Evolutionary conservation across 352 stramenopile genomes (phyloP).

Genomic region (Pythium chondricola): DNA sequence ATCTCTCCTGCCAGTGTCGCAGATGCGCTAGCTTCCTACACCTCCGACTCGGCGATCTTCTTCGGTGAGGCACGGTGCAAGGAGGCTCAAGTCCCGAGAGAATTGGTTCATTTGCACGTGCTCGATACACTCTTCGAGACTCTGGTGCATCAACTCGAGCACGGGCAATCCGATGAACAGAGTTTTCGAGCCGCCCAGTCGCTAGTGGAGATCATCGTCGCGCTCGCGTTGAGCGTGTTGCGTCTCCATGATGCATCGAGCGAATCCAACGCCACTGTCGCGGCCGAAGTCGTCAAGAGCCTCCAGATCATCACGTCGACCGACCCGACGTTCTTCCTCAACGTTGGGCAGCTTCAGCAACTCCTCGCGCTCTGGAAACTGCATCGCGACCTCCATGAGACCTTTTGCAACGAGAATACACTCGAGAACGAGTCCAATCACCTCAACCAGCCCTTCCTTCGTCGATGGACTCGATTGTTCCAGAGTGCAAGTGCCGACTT

Average conservation of each 20-base stretch:
- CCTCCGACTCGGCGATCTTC: constrained; percentile 23
- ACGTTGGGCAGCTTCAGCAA: constrained; percentile 49
- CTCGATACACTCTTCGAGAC: constrained; percentile 48
- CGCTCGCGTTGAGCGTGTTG: constrained; percentile 35
- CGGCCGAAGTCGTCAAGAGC: constrained; percentile 44
- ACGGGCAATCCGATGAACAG: background rate
- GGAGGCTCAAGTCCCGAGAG: constrained; percentile 12
- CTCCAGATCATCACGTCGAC: constrained; percentile 78
- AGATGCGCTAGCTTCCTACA: constrained; percentile 10
- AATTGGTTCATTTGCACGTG: constrained; percentile 38
- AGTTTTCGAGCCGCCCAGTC: constrained; percentile 24
- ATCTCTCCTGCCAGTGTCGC: constrained; percentile 12
- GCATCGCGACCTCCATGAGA: constrained; percentile 39
- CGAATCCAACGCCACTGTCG: background rate
- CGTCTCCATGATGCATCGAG: constrained; percentile 19
- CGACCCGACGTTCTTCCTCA: constrained; percentile 54
- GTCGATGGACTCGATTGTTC: constrained; percentile 38
- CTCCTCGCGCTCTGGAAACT: constrained; percentile 55
- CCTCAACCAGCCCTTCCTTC: constrained; percentile 34
- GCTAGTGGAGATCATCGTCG: constrained; percentile 49
- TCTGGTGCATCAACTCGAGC: constrained; percentile 22
- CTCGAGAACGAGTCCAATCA: constrained; percentile 8
- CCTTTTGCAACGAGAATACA: constrained; percentile 26
- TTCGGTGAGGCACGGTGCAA: constrained; percentile 13
- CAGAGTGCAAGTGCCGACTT: constrained; percentile 44